These are phyloP conservation scores for Trichocladium antarcticum DNA, from an alignment of 495 filamentous ascomycete genomes.

Conservation along the genomic window DNA sequence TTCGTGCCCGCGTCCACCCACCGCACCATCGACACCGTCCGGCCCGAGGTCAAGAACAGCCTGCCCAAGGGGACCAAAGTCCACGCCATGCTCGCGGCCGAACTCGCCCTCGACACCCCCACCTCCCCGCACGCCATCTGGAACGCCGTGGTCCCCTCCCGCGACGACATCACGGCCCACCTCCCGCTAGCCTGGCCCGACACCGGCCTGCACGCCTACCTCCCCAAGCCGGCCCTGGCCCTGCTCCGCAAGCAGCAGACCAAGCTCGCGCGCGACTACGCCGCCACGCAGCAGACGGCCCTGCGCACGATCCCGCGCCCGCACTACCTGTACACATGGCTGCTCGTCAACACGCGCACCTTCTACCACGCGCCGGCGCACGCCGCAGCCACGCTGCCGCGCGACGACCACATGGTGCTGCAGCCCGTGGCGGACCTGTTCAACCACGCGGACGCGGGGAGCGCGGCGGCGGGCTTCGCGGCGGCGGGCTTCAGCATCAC, in stretches of 20 bases:
- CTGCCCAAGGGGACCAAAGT: conserved; percentile 44
- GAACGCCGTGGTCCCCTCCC: conserved; percentile 57
- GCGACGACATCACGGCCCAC: conserved; percentile 45
- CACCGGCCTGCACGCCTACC: conserved; percentile 31
- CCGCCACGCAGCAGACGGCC: conserved; percentile 27
- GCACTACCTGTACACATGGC: conserved; percentile 61
- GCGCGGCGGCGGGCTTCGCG: conserved; percentile 49
- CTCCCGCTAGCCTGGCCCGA: conserved; percentile 62
- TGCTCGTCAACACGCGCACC: conserved; percentile 70
- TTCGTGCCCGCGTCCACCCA: conserved; percentile 53
- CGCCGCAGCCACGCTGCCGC: conserved; percentile 31
- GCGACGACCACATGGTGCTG: conserved; percentile 66
- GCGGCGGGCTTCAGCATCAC: conserved; percentile 50
- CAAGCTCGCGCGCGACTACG: conserved; percentile 55
- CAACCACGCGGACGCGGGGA: conserved; percentile 48
- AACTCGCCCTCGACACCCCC: conserved; percentile 44
- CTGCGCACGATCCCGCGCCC: conserved; percentile 33
- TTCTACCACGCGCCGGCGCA: conserved; percentile 57
- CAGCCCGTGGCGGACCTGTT: conserved; percentile 82
- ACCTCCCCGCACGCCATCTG: conserved; percentile 38
- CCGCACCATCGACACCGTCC: conserved; percentile 50
- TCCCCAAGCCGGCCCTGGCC: conserved; percentile 34
- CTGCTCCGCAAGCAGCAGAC: conserved; percentile 51
- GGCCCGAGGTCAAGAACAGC: conserved; percentile 36
- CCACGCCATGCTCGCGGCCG: conserved; percentile 62